Base-by-base conservation (phyloP, 2,329 filamentous ascomycete species). In the Fusarium neocosmosporiellum region DNA sequence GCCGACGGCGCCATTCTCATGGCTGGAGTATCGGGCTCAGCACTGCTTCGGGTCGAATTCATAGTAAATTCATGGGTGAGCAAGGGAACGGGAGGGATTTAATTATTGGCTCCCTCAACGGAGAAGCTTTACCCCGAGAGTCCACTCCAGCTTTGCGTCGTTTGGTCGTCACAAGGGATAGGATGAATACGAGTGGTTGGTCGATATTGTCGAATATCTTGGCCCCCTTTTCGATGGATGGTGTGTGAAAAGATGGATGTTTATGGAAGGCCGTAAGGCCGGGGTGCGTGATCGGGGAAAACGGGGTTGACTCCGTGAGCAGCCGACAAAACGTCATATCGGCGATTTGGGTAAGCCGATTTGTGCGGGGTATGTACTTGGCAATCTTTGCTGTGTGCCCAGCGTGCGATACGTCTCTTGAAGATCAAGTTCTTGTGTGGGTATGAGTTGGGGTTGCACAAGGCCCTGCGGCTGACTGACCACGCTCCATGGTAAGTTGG, bases 281-380 rank as follows among this genome's bases (percentile, higher is more conserved):
- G 65, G 63, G 22, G 46, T 59, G 58, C 63, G 54, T 62, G 67
- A 63, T 73, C 70, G 70, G 70, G 63, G 59, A 41, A 73, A 68
- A 65, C 67, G 63, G 67, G 59, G 59, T 64, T 53, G 48, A 48
- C 46, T 57, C 39, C 64, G 67, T 59, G 70, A 71, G 65, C 50
- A 33, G 64, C 41, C 61, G 66, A 73, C 59, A 73, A 67, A 53
- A 72, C 53, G 59, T 62, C 67, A 73, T 50, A 63, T 72, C 29
- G 55, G 41, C 61, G 50, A 70, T 63, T 31, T 37, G 57, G 63
- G 53, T 46, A 69, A 70, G 66, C 67, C 55, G 46, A 20, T 43
- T 61, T 66, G 60, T 73, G 70, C 70, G 70, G 70, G 70, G 70
- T 71, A 73, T 62, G 50, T 66, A 57, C 65, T 70, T 63, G 54